Evolutionary conservation across 306 rosid genomes (phyloP).

Genomic region (Quillaja saponaria): DNA sequence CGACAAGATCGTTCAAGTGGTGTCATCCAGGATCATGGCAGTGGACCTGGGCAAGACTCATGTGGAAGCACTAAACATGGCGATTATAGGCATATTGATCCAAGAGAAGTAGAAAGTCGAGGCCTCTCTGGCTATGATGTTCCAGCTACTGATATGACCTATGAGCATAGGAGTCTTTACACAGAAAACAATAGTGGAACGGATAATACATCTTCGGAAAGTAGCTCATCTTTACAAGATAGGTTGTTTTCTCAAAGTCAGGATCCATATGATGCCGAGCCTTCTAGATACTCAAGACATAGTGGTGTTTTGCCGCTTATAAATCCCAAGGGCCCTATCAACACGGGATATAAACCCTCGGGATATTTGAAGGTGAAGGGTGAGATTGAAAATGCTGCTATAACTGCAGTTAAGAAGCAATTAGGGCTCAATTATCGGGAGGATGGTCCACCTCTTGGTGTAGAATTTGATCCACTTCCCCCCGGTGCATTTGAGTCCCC

Average conservation of each 20-base stretch:
- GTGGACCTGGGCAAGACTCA: constrained; percentile 96
- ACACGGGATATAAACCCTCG: constrained; percentile 74
- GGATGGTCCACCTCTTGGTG: constrained; percentile 88
- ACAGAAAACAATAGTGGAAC: constrained; percentile 54
- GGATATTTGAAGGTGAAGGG: constrained; percentile 97
- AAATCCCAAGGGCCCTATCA: constrained; percentile 51
- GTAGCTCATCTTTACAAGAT: constrained; percentile 78
- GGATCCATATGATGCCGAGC: constrained; percentile 60
- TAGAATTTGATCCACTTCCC: constrained; percentile 86
- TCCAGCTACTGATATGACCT: constrained; percentile 48
- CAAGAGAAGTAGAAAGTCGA: constrained; percentile 90
- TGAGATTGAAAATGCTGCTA: constrained; percentile 94
- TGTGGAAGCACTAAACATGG: constrained; percentile 96
- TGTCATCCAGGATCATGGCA: constrained; percentile 83
- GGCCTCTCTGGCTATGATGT: constrained; percentile 64
- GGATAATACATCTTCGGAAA: constrained; percentile 87
- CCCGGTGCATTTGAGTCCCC: constrained; percentile 91
- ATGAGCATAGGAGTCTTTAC: constrained; percentile 47
- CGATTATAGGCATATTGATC: constrained; percentile 73
- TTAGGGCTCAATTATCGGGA: constrained; percentile 68
- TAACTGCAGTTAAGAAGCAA: constrained; percentile 94
- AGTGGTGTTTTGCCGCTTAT: constrained; percentile 59
- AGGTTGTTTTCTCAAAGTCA: constrained; percentile 60
- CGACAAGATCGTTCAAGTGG: constrained; percentile 94
- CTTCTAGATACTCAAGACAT: constrained; percentile 57